Percentiles rank a stretch among this genome's conserved stretches.
Evolutionary conservation across 2,329 filamentous ascomycete genomes (phyloP).

Genomic region (Talaromyces atroroseus): DNA sequence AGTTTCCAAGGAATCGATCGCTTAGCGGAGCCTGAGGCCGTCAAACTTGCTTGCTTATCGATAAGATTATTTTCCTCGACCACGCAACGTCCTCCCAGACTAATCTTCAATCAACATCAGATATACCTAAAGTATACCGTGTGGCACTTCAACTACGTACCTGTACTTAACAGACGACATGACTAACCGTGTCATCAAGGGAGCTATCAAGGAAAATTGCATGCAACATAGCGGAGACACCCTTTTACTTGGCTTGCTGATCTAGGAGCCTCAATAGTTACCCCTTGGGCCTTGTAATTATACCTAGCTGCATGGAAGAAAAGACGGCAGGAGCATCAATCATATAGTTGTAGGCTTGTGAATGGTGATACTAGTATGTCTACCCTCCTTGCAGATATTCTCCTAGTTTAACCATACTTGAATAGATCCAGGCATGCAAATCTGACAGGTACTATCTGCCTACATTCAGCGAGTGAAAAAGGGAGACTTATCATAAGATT

Average conservation of each 20-base stretch:
- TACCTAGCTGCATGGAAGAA: neutral
- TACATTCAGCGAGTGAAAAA: neutral
- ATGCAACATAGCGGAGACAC: neutral
- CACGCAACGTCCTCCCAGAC: neutral
- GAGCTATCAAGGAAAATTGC: neutral
- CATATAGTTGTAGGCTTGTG: too few relatives aligned
- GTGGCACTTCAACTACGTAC: too few relatives aligned
- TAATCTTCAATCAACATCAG: too few relatives aligned
- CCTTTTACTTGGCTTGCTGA: neutral
- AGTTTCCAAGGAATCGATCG: neutral
- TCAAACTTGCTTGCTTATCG: neutral
- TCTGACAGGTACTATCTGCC: neutral
- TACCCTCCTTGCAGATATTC: neutral
- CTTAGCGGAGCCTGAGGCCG: neutral
- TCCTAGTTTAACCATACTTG: neutral
- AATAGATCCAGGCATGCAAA: neutral
- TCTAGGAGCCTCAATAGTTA: too few relatives aligned
- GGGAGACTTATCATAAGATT: neutral
- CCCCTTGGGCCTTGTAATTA: too few relatives aligned
- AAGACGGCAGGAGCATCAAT: neutral
- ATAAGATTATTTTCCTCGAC: too few relatives aligned
- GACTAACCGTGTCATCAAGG: neutral
- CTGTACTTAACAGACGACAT: neutral
- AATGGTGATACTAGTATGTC: too few relatives aligned
- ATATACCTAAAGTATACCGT: too few relatives aligned